phyloP scores from a whole-genome alignment of 2,329 filamentous ascomycete genomes.

The Sarocladiaceae sp. region DNA sequence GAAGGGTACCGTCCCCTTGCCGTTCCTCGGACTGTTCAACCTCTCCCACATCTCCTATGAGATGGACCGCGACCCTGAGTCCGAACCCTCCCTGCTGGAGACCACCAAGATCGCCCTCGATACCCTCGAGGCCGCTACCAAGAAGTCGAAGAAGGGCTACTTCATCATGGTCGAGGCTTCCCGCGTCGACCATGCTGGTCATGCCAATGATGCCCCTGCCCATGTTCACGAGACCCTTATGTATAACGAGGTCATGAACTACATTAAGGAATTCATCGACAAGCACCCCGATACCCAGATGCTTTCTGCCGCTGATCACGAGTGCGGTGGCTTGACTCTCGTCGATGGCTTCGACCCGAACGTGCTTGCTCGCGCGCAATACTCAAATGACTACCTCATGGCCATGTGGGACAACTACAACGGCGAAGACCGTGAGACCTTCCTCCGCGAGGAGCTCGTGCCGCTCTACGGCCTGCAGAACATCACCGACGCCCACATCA shows the following conservation, averaged over 20 bases:
- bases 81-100: constrained; percentile 17
- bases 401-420: constrained; percentile 10
- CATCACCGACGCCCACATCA: constrained; percentile 12
- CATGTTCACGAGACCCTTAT: constrained; percentile 19
- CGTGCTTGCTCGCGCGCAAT: constrained; percentile 13
- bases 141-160: constrained; percentile 13
- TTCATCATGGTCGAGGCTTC: constrained; percentile 22
- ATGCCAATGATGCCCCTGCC: constrained; percentile 17
- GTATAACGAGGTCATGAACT: constrained; percentile 19
- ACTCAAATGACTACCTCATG: constrained; percentile 14
- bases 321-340: constrained; percentile 19
- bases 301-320: constrained; percentile 20
- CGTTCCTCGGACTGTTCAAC: constrained; percentile 17
- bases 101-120: constrained; percentile 15
- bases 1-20: constrained; percentile 14
- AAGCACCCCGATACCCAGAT: constrained; percentile 18
- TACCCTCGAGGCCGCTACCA: constrained; percentile 14
- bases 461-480: constrained; percentile 15
- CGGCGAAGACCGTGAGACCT: constrained; percentile 14
- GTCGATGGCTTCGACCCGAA: constrained; percentile 15
- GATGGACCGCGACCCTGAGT: constrained; percentile 16
- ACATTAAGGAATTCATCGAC: constrained; percentile 16
- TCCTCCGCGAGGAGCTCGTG: constrained; percentile 13
- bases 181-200: constrained; percentile 18
- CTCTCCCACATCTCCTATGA: constrained; percentile 17